Percentiles rank a stretch among this genome's conserved stretches.
These are phyloP conservation scores for Microbotryum silenes-acaulis DNA, from an alignment of 1,284 basidiomycete species.

Conservation along the genomic window DNA sequence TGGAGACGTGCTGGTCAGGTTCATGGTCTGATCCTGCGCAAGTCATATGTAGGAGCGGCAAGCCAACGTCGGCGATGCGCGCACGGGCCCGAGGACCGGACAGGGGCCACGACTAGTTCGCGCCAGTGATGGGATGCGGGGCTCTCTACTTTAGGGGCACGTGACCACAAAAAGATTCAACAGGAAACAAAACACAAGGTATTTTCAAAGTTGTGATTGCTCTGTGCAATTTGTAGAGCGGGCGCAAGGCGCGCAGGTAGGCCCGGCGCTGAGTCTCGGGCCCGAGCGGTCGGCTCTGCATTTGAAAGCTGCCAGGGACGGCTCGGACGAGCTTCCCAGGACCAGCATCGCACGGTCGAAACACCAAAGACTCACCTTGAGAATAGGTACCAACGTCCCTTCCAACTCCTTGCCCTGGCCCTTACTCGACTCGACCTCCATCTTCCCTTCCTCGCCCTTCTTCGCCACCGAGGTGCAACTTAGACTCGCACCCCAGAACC, in stretches of 20 bases:
- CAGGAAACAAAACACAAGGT: too few species aligned
- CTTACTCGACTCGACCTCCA: constrained; percentile 3
- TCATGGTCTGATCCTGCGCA: not conserved
- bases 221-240: not conserved
- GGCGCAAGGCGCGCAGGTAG: constrained; percentile 11
- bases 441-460: not conserved
- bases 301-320: not conserved
- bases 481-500: not conserved
- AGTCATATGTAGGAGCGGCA: too few species aligned
- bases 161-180: too few species aligned
- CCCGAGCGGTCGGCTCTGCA: constrained; percentile 1
- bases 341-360: too few species aligned
- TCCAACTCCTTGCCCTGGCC: not conserved
- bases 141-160: too few species aligned
- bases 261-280: constrained; percentile 9
- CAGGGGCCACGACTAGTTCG: not conserved
- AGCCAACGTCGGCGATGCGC: not conserved
- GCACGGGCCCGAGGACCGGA: not conserved
- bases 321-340: not conserved
- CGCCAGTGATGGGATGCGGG: not conserved
- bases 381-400: not conserved
- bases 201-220: not conserved
- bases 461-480: not conserved
- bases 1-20: not conserved
- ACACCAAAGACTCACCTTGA: constrained; percentile 2